Conservation (phyloP, 2,329 filamentous ascomycete genomes). For the Akanthomyces muscarius region DNA sequence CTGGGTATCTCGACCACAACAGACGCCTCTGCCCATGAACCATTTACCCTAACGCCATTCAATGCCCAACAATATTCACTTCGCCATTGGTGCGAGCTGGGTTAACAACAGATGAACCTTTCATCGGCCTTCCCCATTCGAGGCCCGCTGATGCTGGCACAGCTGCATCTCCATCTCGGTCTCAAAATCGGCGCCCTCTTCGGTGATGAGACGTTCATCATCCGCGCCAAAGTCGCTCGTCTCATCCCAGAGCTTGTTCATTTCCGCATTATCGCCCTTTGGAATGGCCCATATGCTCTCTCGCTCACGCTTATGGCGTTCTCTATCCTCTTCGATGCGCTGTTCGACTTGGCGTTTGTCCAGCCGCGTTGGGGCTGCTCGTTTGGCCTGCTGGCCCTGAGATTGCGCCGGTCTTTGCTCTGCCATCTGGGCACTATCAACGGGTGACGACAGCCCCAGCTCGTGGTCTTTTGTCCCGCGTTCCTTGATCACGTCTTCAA, state of each 20-base stretch:
- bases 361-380: conserved; percentile 41
- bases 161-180: conserved; percentile 38
- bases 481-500: conserved; percentile 78
- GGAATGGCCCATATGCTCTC: conserved; percentile 92
- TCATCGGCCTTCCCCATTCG: conserved; percentile 31
- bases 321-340: conserved; percentile 92
- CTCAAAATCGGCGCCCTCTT: conserved; percentile 59
- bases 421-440: conserved; percentile 37
- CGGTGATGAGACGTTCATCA: conserved; percentile 70
- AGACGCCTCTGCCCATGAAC: conserved; percentile 9
- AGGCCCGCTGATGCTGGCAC: conserved; percentile 36
- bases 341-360: conserved; percentile 92
- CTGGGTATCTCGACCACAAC: conserved; percentile 13
- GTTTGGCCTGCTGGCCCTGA: conserved; percentile 33
- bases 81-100: neutral
- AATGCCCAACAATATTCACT: conserved; percentile 19
- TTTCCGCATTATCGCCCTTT: conserved; percentile 59
- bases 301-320: conserved; percentile 84
- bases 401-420: conserved; percentile 41
- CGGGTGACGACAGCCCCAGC: conserved; percentile 48
- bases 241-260: conserved; percentile 80
- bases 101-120: neutral
- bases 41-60: conserved; percentile 28
- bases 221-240: conserved; percentile 84
- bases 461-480: conserved; percentile 64